phyloP scores from a whole-genome alignment of 208 protist genomes.

The Trypanosoma grayi region DNA sequence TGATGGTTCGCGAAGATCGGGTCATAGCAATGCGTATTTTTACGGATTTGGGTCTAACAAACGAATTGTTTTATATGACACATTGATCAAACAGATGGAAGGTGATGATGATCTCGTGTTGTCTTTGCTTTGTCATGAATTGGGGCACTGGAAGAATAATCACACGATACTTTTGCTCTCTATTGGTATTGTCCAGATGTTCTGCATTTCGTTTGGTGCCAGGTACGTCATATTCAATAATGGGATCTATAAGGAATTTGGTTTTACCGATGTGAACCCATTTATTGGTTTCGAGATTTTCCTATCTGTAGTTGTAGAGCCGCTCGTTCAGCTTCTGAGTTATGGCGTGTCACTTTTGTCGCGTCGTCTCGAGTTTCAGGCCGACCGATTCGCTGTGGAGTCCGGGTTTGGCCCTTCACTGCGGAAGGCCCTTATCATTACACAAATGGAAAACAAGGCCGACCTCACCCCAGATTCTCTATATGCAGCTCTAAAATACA shows the following conservation, averaged over 20 bases:
- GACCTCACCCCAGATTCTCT: constrained; percentile 61
- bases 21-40: constrained; percentile 89
- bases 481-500: constrained; percentile 66
- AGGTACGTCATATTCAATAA: constrained; percentile 61
- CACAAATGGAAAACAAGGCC: constrained; percentile 67
- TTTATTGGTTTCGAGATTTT: constrained; percentile 68
- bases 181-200: constrained; percentile 38
- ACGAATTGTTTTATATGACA: constrained; percentile 91
- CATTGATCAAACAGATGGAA: constrained; percentile 66
- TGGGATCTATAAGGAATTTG: constrained; percentile 62
- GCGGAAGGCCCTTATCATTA: constrained; percentile 38
- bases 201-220: constrained; percentile 60
- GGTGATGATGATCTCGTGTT: constrained; percentile 61
- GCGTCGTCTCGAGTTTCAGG: constrained; percentile 68
- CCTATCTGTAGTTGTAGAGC: constrained; percentile 35
- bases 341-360: constrained; percentile 37
- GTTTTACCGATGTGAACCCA: constrained; percentile 50
- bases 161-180: constrained; percentile 47
- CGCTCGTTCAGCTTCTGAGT: constrained; percentile 36
- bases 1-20: constrained; percentile 72
- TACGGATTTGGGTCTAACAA: constrained; percentile 86
- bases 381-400: constrained; percentile 58
- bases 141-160: constrained; percentile 85
- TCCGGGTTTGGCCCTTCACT: constrained; percentile 46
- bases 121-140: constrained; percentile 84